Base-by-base conservation (phyloP, 805 yeast species). In the Yamadazyma philogaea region DNA sequence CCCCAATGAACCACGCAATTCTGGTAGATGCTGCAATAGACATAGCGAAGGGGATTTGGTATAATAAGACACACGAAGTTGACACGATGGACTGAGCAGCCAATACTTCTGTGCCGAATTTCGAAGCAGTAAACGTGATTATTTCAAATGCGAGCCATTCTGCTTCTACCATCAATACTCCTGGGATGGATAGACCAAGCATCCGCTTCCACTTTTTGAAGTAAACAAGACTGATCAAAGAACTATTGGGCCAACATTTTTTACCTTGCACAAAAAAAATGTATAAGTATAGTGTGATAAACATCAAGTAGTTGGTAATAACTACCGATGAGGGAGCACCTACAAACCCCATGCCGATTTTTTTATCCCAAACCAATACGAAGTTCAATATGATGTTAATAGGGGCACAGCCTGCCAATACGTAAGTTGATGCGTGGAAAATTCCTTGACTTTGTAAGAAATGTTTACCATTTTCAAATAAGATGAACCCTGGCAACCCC, bases 111-210 rank as follows among this genome's bases (percentile, higher is more conserved):
- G 83, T 77, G 18, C 91, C 89, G 46, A 84, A 70, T 52, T 76
- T 77, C 3, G 88, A 78, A 1, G 90, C 83, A 46, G 79, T 67
- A 39, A 84, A 70, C 0, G 91, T 85, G 47, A 84, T 66, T 37
- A 85, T 74, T 63, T 85, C 91, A 60, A 84, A 85, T 1, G 89
- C 87, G 30, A 85, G 64, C 75, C 86, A 85, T 61, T 85, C 93
- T 15, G 88, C 84, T 53, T 81, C 77, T 17, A 85, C 86, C 85
- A 84, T 82, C 41, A 83, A 63, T 22, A 84, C 78, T 28, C 90
- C 89, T 4, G 88, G 88, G n/a, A 79, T 55, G 2, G 90, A 82
- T 31, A 85, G 63, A 46, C 65, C 68, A 34, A 84, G 65, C 81
- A 85, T 78, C 52, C 73, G 77, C 4, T 61, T 58, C 90, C 90